These are phyloP conservation scores for Telopea speciosissima DNA, from an alignment of 177 flowering plant genomes.

Conservation along the genomic window DNA sequence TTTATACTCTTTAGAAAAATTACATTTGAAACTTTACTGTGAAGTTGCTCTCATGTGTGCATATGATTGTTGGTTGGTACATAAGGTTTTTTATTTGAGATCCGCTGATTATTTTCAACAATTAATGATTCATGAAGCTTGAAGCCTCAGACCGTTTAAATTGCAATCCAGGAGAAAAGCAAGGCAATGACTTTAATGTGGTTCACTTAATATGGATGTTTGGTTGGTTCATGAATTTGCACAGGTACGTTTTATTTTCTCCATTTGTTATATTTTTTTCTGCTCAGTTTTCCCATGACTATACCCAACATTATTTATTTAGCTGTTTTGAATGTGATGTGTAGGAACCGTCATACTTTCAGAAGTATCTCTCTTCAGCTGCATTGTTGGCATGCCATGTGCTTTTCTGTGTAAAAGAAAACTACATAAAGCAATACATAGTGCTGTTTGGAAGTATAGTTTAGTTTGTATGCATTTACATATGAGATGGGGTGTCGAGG, in stretches of 20 bases:
- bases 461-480: slow-evolving; percentile 52
- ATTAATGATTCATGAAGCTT: neutral
- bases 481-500: slow-evolving; percentile 84
- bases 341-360: slow-evolving; percentile 11
- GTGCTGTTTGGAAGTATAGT: slow-evolving; percentile 16
- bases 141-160: neutral
- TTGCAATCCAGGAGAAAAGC: neutral
- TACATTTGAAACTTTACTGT: neutral
- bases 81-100: too few relatives aligned
- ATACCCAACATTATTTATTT: neutral
- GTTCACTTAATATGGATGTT: neutral
- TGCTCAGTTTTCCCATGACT: neutral
- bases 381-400: slow-evolving; percentile 33
- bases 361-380: slow-evolving; percentile 7
- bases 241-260: neutral
- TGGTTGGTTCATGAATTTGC: neutral
- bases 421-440: slow-evolving; percentile 6
- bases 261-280: neutral
- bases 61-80: neutral
- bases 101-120: neutral
- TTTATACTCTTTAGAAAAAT: neutral
- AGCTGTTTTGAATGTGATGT: slow-evolving; percentile 2
- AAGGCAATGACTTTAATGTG: neutral
- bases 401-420: slow-evolving; percentile 19
- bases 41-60: neutral